phyloP scores from a whole-genome alignment of 225 moss, liverwort and hornwort genomes.

The Sphagnum contortum region DNA sequence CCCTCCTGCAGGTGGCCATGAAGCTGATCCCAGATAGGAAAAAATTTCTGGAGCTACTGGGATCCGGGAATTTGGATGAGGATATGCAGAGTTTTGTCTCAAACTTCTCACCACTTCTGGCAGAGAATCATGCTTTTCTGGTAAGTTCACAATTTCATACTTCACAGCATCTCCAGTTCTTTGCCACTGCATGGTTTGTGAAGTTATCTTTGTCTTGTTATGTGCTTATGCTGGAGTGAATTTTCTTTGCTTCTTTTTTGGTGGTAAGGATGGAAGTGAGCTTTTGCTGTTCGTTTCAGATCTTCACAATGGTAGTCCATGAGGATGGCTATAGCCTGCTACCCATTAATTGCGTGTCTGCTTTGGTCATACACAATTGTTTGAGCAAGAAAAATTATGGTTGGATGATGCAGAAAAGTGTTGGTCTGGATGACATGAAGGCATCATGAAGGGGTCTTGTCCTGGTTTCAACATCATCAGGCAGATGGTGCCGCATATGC shows the following conservation, averaged over 20 bases:
- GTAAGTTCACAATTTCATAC: constrained; percentile 16
- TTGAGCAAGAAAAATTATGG: neutral
- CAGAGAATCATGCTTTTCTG: constrained; percentile 88
- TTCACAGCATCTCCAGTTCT: too few relatives aligned
- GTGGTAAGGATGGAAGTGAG: neutral
- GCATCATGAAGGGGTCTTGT: constrained; percentile 29
- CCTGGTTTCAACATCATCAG: too few relatives aligned
- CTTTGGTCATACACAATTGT: neutral
- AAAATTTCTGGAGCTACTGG: constrained; percentile 72
- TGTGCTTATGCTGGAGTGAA: neutral
- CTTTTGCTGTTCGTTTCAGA: too few relatives aligned
- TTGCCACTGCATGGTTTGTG: neutral
- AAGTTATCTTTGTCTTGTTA: neutral
- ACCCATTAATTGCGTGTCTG: too few relatives aligned
- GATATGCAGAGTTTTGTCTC: constrained; percentile 78
- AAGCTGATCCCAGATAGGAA: constrained; percentile 79
- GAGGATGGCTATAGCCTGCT: too few relatives aligned
- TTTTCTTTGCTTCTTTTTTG: neutral
- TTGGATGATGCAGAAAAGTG: constrained; percentile 38
- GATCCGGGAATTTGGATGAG: constrained; percentile 51
- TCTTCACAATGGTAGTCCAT: too few relatives aligned
- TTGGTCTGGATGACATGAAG: constrained; percentile 54
- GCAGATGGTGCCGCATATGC: too few relatives aligned
- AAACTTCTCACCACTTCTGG: constrained; percentile 66
- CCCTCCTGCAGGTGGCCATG: constrained; percentile 62